A percentile compares a stretch with the other conserved stretches of the same genome.
Conservation (phyloP, 768 basidiomycete species). For the Naematelia aurantialba region DNA sequence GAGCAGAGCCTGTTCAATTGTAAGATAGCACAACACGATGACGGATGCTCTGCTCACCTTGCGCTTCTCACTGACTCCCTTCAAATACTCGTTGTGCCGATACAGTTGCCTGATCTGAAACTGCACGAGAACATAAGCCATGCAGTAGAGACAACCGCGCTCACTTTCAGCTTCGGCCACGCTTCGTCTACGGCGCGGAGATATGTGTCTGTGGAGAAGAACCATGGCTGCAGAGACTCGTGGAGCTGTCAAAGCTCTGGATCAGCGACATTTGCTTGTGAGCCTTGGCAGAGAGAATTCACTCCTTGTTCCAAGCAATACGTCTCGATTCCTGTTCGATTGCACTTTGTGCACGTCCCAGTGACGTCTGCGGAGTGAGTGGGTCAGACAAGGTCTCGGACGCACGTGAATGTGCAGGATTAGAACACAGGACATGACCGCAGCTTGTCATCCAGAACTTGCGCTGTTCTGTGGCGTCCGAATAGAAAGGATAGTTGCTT, state of each 20-base stretch:
- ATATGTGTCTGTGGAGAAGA: neutral
- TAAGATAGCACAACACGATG: no score
- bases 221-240: neutral
- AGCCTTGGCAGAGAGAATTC: no score
- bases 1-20: neutral
- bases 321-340: neutral
- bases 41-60: no score
- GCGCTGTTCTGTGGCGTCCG: constrained; percentile 6
- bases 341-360: neutral
- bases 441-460: constrained; percentile 26
- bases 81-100: neutral
- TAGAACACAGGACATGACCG: constrained; percentile 19
- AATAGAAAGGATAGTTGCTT: constrained; percentile 12
- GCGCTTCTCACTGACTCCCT: neutral
- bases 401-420: neutral
- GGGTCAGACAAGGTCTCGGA: neutral
- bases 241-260: neutral
- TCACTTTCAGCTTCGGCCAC: neutral
- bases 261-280: no score
- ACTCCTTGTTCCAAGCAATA: neutral
- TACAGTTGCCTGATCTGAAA: neutral
- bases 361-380: neutral
- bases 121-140: neutral
- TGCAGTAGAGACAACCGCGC: neutral
- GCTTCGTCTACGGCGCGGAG: neutral